These are phyloP conservation scores for Mycena epipterygia DNA, from an alignment of 768 basidiomycete genomes.

Conservation along the genomic window DNA sequence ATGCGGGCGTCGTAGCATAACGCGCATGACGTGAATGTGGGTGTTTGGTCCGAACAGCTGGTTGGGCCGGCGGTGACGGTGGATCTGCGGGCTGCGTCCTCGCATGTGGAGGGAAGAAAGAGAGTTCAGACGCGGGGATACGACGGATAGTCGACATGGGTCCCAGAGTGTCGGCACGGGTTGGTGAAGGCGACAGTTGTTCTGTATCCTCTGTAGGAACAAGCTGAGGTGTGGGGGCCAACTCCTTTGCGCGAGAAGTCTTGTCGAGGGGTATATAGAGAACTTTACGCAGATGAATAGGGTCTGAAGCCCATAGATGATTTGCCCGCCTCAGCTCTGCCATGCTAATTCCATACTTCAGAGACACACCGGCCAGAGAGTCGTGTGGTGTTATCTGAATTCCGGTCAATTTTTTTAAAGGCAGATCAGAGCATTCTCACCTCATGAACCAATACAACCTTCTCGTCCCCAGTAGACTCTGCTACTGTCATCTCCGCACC, in stretches of 20 bases:
- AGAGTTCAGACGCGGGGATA: slow-evolving; percentile 64
- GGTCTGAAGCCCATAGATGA: slow-evolving; percentile 94
- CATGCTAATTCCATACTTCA: slow-evolving; percentile 90
- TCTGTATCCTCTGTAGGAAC: slow-evolving; percentile 33
- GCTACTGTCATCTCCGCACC: slow-evolving; percentile 35
- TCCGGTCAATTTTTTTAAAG: slow-evolving; percentile 7
- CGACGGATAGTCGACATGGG: slow-evolving; percentile 53
- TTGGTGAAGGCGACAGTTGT: slow-evolving; percentile 22
- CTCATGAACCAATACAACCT: slow-evolving; percentile 71
- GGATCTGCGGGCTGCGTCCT: slow-evolving; percentile 37
- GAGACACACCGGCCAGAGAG: slow-evolving; percentile 87
- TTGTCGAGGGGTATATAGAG: slow-evolving; percentile 85
- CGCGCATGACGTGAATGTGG: slow-evolving; percentile 29
- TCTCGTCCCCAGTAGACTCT: slow-evolving; percentile 52
- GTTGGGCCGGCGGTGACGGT: slow-evolving; percentile 30
- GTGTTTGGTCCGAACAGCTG: slow-evolving; percentile 27
- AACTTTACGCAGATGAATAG: slow-evolving; percentile 87
- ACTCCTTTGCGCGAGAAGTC: slow-evolving; percentile 60
- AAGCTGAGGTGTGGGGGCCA: slow-evolving; percentile 33
- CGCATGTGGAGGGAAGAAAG: slow-evolving; percentile 66
- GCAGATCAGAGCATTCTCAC: slow-evolving; percentile 48
- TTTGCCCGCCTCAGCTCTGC: slow-evolving; percentile 89
- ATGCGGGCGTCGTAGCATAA: slow-evolving; percentile 34
- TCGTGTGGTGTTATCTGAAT: slow-evolving; percentile 78
- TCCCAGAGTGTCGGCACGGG: slow-evolving; percentile 26